Conservation (phyloP, 2,329 filamentous ascomycete species). For the Epichloe gansuensis region DNA sequence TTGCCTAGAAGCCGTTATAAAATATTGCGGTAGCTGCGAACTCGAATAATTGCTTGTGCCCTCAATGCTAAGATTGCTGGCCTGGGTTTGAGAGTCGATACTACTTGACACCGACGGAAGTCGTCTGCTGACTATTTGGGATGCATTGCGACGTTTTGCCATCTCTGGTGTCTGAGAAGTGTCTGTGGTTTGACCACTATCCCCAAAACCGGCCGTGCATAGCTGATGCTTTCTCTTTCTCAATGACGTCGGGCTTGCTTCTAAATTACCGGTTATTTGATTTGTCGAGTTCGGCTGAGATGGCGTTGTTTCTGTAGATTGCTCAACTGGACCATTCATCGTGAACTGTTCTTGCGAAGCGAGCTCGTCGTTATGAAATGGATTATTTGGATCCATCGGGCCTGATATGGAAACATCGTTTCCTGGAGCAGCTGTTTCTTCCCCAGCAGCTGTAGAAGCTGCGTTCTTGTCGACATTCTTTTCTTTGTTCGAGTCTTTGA, state of each 20-base stretch:
- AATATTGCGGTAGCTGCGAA: slow-evolving; percentile 1
- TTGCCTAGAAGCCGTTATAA: neutral
- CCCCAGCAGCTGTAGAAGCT: neutral
- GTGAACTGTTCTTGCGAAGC: neutral
- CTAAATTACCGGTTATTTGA: neutral
- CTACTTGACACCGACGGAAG: neutral
- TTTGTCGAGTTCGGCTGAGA: neutral
- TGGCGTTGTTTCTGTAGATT: neutral
- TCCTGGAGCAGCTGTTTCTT: neutral
- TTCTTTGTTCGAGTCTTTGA: slow-evolving; percentile 31
- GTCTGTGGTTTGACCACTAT: neutral
- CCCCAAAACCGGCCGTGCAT: neutral
- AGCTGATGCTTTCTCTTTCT: slow-evolving; percentile 3
- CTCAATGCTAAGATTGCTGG: neutral
- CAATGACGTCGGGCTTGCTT: neutral
- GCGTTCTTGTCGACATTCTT: neutral
- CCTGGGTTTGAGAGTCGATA: neutral
- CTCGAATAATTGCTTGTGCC: neutral
- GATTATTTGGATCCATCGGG: neutral
- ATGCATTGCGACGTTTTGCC: neutral
- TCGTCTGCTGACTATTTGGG: neutral
- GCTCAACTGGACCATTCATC: neutral
- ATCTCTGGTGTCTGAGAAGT: neutral
- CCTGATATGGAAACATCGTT: neutral
- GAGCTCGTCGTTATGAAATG: neutral